Base-by-base conservation (phyloP, 257 asterid genomes). In the Jasminum sambac region DNA sequence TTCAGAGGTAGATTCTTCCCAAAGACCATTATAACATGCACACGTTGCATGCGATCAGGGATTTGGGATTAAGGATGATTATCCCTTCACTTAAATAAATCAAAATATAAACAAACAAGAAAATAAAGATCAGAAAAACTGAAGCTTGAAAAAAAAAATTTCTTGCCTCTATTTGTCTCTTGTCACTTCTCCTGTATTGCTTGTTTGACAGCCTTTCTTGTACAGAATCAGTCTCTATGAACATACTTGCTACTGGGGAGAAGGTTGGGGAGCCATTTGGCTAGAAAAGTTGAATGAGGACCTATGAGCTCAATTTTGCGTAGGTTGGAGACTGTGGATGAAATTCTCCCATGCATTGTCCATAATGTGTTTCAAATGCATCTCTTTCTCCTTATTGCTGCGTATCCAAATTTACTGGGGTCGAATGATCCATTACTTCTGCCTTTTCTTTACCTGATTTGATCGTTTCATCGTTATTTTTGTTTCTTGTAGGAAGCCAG, bases 401-500 rank as follows among this genome's bases (percentile, higher is more conserved):
- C 36, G 21, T 23, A 30, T 55, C 11, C 34, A 34, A 55, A 23
- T 55, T 55, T 21, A 55, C 14, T 55, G 34, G 6, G 62, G 34
- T 23, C 36, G 16, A 55, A 21, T 55, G 62, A 34, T 55, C 62
- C 26, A 25, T 55, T 23, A 13, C 36, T 10, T 55, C 36, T 55
- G 62, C 8, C 62, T 55, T 30, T 55, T 55, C 23, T 55, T 3
- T 19, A 13, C 62, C 62, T 2, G 23, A 21, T 25, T 55, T 9
- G 16, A 55, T 34, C 11, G 3, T 55, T 55, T 16, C 34, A 11
- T 23, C 59, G 13, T 42, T 36, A 19, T 55, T 46, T 39, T 68
- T 64, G 7, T 37, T 52, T 74, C 72, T 43, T 14, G 69, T 89
- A 95, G 99, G 99, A 95, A 68, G 99, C 99, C 30, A 95, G 99